Evolutionary conservation across 2,329 filamentous ascomycete genomes (phyloP), one percentile per base, ranked within the genome.

Genomic region (Ophiostoma triangulosporum): DNA sequence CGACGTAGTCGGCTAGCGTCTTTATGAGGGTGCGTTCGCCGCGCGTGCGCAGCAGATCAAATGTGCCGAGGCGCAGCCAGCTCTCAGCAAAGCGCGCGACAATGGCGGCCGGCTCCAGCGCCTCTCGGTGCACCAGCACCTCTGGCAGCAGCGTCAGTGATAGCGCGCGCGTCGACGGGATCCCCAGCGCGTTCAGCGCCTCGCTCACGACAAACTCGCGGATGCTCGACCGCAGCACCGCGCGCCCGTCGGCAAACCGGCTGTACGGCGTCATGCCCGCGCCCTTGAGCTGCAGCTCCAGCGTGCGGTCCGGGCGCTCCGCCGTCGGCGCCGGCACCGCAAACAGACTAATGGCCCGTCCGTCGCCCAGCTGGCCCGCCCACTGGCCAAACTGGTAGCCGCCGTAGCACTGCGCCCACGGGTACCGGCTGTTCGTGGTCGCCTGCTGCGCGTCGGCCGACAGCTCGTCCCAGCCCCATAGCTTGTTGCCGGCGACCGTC

Each of bases 381-480:
- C 91, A 98, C 60, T 86, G 81, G 6, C 93, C 93, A 64, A 83
- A 81, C 64, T 82, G 76, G 63, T 77, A 81, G 54, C 91, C 91
- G 54, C 93, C 93, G 66, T 98, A 98, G 70, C 93, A 97, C 69
- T 98, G 93, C 31, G 93, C 90, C 93, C 93, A 98, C 0, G 93
- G 91, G 65, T 98, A 98, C 43, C 45, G 29, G 26, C 27, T 40
- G 24, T 15, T 24, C n/a, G 5, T 40, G 12, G 4, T 29, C 43
- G 29, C 17, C 14, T 43, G 24, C 11, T 45, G 38, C 6, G 45
- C 35, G 4, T 57, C 57, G 8, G 59, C 58, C 1, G 59, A 57
- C 8, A 57, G 50, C 6, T 56, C 58, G 58, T 88, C 78, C 79
- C 85, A 86, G 50, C 89, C 91, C 54, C 86, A 79, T 14, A 96